Evolutionary conservation across 192 early-diverging fungal genomes (phyloP).

Genomic region (Entomortierella beljakovae): DNA sequence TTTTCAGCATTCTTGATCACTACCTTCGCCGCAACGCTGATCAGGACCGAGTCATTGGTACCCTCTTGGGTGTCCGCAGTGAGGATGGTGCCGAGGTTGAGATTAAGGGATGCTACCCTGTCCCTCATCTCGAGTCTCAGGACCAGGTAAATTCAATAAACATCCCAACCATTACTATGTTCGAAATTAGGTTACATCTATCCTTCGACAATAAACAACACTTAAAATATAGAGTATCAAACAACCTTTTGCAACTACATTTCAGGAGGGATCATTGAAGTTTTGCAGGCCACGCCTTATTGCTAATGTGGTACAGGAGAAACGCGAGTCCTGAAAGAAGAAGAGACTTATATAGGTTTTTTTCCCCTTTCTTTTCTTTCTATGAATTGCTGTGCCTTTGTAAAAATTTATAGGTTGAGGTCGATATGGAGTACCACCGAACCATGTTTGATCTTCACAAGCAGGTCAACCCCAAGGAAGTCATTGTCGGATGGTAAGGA

Average conservation of each 20-base stretch:
- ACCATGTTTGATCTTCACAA: conserved; percentile 91
- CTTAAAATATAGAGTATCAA: not conserved
- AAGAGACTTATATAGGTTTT: too few relatives aligned
- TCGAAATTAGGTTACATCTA: not conserved
- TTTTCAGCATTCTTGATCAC: conserved; percentile 95
- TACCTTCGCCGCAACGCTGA: conserved; percentile 86
- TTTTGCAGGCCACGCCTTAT: not conserved
- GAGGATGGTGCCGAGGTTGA: conserved; percentile 91
- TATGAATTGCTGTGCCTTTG: not conserved
- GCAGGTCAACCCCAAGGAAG: conserved; percentile 88
- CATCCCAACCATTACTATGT: not conserved
- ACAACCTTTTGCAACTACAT: not conserved
- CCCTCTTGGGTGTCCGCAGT: conserved; percentile 88
- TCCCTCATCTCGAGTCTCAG: conserved; percentile 82
- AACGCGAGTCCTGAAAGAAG: too few relatives aligned
- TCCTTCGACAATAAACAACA: too few relatives aligned
- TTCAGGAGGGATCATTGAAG: too few relatives aligned
- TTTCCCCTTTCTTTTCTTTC: not conserved
- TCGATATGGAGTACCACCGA: conserved; percentile 92
- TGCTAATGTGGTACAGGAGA: not conserved
- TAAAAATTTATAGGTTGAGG: conserved; percentile 65
- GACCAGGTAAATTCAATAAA: conserved; percentile 63
- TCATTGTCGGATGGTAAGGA: conserved; percentile 88
- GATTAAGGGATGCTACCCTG: conserved; percentile 88
- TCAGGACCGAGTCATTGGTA: conserved; percentile 89